These are phyloP conservation scores for Starmera quercuum DNA, from an alignment of 805 yeast species.

Conservation along the genomic window DNA sequence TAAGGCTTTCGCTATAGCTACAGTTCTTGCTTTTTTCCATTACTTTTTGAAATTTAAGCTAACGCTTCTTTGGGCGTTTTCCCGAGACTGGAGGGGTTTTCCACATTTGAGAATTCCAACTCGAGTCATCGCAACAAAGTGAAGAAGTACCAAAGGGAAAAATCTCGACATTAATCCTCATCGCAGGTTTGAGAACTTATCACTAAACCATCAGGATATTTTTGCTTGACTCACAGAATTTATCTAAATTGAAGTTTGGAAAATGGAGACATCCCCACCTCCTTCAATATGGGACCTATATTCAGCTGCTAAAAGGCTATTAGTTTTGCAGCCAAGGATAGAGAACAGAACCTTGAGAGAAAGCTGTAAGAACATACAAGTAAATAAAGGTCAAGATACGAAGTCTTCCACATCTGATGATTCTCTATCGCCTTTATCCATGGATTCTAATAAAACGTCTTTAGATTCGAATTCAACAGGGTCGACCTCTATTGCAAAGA, in stretches of 20 bases:
- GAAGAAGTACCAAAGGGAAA: no score
- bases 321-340: constrained; percentile 22
- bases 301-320: constrained; percentile 22
- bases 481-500: background rate
- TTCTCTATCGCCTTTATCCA: constrained; percentile 13
- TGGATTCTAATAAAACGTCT: constrained; percentile 16
- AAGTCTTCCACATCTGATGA: constrained; percentile 6
- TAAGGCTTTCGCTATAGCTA: no score
- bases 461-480: constrained; percentile 14
- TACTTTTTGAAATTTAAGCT: no score
- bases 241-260: no score
- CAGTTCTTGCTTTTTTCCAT: no score
- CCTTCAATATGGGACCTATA: constrained; percentile 26
- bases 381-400: background rate
- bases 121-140: no score
- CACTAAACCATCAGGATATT: no score
- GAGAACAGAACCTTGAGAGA: constrained; percentile 23
- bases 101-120: no score
- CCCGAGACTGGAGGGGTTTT: no score
- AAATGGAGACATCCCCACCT: constrained; percentile 7
- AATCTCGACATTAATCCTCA: no score
- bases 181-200: constrained; percentile 1
- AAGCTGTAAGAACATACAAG: constrained; percentile 15
- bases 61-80: no score
- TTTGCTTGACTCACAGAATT: no score